Evolutionary conservation across 257 asterid species (phyloP).

Genomic region (Coffea eugenioides): DNA sequence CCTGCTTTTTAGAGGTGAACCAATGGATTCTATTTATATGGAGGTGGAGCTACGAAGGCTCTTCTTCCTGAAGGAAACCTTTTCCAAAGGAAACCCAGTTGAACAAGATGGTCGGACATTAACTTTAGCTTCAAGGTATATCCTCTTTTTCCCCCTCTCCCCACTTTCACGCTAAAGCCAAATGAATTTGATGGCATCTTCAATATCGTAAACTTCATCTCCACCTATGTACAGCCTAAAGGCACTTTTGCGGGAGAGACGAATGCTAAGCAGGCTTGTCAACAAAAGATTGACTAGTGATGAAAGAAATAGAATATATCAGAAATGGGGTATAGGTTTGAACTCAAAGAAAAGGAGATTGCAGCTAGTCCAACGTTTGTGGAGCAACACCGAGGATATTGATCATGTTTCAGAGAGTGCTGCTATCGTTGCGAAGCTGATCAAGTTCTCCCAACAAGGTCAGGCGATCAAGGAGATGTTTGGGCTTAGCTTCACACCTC

Average conservation of each 20-base stretch:
- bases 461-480: constrained; percentile 51
- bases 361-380: constrained; percentile 35
- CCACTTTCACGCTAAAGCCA: background rate
- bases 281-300: constrained; percentile 33
- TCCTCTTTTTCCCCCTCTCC: background rate
- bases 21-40: constrained; percentile 49
- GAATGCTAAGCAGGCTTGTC: constrained; percentile 39
- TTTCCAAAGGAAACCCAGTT: constrained; percentile 36
- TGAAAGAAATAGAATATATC: constrained; percentile 37
- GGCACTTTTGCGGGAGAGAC: constrained; percentile 41
- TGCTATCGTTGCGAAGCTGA: constrained; percentile 44
- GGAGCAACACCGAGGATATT: constrained; percentile 36
- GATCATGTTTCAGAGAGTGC: constrained; percentile 40
- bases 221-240: constrained; percentile 33
- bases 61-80: constrained; percentile 41
- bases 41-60: constrained; percentile 54
- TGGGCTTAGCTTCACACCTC: constrained; percentile 54
- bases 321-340: constrained; percentile 48
- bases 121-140: constrained; percentile 42
- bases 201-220: background rate
- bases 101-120: constrained; percentile 39
- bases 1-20: constrained; percentile 51
- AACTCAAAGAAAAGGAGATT: constrained; percentile 40
- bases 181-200: background rate
- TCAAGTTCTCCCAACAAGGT: constrained; percentile 42